Base-by-base conservation (phyloP, 108 stramenopile genomes). In the Conticribra guillardii region DNA sequence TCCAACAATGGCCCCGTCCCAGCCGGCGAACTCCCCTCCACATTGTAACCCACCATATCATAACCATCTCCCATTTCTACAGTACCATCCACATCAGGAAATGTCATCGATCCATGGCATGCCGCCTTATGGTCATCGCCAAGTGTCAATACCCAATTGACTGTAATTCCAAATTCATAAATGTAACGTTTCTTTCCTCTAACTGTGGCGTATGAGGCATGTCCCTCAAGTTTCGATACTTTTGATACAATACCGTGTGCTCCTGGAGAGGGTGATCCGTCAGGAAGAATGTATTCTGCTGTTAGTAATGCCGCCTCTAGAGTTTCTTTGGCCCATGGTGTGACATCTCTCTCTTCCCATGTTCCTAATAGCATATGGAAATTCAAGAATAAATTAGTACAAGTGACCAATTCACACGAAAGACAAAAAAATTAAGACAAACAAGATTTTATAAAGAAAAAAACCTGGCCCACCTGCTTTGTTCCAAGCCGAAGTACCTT, bases 171-270 rank as follows among this genome's bases (percentile, higher is more conserved):
- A 69, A 93, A 96, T 69, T 98, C 96, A 58, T 90, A 98, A 64
- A 97, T 90, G 81, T 87, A 95, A 44, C 91, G 74, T 68, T 87
- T 95, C 74, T 98, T 98, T 18, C 97, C 96, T 21, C 97, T 70
- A 5, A 95, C 96, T 34, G 76, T 76, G n/a, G 93, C 88, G 46
- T 84, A 85, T 64, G 87, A 88, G 28, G 97, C 93, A 65, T 92
- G 85, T 23, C 94, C 95, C 48, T 94, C 89, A 3, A 94, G 48
- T 48, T 76, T 76, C 1, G 71, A 47, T 16, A 76, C 71, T 58
- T 81, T 71, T 18, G 70, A 54, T 15, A 81, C 71, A 9, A 72
- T 15, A 51, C 57, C 88, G 14, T 59, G 41, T 1, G 91, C 87
- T 30, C 79, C 82, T 21, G 92, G 87, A 22, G 87, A 89, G 17